These are phyloP conservation scores for Raffaelea arxii DNA, from an alignment of 2,329 filamentous ascomycete species.

Conservation along the genomic window DNA sequence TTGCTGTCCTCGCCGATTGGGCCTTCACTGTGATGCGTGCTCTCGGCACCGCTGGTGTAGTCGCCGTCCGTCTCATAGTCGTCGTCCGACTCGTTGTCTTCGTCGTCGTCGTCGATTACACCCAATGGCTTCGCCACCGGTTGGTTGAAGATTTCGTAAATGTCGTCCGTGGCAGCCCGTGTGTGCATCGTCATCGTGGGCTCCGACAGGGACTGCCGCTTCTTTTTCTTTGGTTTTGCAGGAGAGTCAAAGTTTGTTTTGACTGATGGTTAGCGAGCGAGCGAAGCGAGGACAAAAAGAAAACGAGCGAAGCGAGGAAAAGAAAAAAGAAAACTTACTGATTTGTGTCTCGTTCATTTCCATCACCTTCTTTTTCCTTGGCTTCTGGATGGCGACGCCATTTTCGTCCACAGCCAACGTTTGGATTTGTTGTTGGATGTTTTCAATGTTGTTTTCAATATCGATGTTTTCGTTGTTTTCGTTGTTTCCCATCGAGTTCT, in stretches of 20 bases:
- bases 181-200: conserved; percentile 99
- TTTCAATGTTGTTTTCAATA: no score
- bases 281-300: neutral
- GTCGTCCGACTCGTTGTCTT: conserved; percentile 27
- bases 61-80: conserved; percentile 64
- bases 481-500: no score
- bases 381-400: conserved; percentile 35
- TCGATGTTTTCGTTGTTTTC: no score
- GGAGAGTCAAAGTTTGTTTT: conserved; percentile 91
- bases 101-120: conserved; percentile 29
- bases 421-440: no score
- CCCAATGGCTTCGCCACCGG: conserved; percentile 43
- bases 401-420: conserved; percentile 61
- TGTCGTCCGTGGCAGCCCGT: conserved; percentile 88
- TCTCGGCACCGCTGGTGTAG: conserved; percentile 80
- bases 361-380: conserved; percentile 67
- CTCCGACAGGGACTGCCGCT: conserved; percentile 59
- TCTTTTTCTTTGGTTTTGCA: conserved; percentile 71
- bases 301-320: neutral
- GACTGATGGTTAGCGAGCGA: conserved; percentile 51
- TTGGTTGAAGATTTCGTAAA: conserved; percentile 94
- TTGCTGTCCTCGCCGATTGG: conserved; percentile 36
- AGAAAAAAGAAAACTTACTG: conserved; percentile 38
- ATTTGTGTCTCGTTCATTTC: conserved; percentile 90
- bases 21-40: conserved; percentile 59